Percentiles rank a stretch among this genome's conserved stretches.
phyloP scores from a whole-genome alignment of 2,329 filamentous ascomycete genomes.

The Allantophomopsis lycopodina region DNA sequence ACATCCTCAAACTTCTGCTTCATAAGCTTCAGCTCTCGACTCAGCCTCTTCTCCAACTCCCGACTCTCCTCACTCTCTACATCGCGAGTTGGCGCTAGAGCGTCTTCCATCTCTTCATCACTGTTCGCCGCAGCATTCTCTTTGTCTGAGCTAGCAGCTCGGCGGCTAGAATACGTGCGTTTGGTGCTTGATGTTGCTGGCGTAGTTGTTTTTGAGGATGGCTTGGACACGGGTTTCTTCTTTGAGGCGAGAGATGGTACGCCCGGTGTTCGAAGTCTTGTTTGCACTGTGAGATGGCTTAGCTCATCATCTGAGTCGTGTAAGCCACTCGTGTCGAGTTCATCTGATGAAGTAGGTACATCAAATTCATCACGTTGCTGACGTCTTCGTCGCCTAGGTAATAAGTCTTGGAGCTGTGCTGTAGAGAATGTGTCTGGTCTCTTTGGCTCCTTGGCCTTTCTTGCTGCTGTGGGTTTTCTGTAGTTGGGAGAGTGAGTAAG shows the following conservation, averaged over 20 bases:
- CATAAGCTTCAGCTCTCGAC: conserved; percentile 36
- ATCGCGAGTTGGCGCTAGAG: conserved; percentile 28
- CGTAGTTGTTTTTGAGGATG: conserved; percentile 4
- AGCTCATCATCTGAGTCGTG: conserved; percentile 42
- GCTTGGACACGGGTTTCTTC: conserved; percentile 11
- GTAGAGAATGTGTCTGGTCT: conserved; percentile 16
- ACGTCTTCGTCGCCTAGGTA: conserved; percentile 18
- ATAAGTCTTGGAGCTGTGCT: conserved; percentile 21
- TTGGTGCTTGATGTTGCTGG: conserved; percentile 8
- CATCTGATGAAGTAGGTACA: conserved; percentile 26
- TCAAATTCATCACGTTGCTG: conserved; percentile 20
- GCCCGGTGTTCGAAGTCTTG: conserved; percentile 9
- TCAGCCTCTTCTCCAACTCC: conserved; percentile 23
- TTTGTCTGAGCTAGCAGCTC: conserved; percentile 31
- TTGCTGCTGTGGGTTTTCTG: conserved; percentile 5
- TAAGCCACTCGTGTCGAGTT: conserved; percentile 32
- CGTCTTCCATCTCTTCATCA: conserved; percentile 21
- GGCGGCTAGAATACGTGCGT: conserved; percentile 29
- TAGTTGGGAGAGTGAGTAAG: conserved; percentile 53
- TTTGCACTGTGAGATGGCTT: conserved; percentile 27
- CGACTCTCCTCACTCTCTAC: conserved; percentile 24
- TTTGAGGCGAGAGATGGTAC: conserved; percentile 6
- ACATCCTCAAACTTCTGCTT: conserved; percentile 54
- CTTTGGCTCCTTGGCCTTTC: conserved; percentile 6
- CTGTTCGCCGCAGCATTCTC: conserved; percentile 33